Evolutionary conservation across 371 early-diverging fungal genomes (phyloP).

Genomic region (Phascolomyces articulosus): DNA sequence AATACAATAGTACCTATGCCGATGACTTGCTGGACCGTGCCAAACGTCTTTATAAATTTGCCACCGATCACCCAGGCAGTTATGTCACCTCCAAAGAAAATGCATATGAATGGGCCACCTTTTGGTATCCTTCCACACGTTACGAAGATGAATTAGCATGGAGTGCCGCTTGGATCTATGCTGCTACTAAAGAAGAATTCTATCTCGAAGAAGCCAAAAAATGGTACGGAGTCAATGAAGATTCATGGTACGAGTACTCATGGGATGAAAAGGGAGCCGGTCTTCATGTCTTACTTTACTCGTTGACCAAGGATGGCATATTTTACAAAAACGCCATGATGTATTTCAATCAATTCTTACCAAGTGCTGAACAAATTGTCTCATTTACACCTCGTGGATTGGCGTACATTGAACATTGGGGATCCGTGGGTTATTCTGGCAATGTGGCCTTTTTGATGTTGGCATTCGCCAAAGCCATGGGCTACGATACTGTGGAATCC

Average conservation of each 20-base stretch:
- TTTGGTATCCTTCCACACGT: slow-evolving; percentile 59
- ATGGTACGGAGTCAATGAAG: slow-evolving; percentile 31
- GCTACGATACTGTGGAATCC: slow-evolving; percentile 30
- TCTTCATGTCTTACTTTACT: slow-evolving; percentile 48
- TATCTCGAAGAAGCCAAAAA: slow-evolving; percentile 48
- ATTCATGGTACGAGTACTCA: slow-evolving; percentile 53
- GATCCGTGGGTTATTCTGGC: slow-evolving; percentile 57
- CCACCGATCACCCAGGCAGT: slow-evolving; percentile 46
- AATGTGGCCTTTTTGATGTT: slow-evolving; percentile 56
- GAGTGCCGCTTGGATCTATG: slow-evolving; percentile 56
- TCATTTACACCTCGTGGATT: slow-evolving; percentile 61
- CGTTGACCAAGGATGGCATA: slow-evolving; percentile 41
- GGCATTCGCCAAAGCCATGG: slow-evolving; percentile 51
- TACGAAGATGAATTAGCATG: slow-evolving; percentile 57
- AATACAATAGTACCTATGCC: slow-evolving; percentile 48
- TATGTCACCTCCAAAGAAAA: slow-evolving; percentile 49
- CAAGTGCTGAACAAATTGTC: slow-evolving; percentile 43
- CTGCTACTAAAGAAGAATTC: slow-evolving; percentile 44
- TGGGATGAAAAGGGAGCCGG: slow-evolving; percentile 62
- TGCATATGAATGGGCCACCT: slow-evolving; percentile 51
- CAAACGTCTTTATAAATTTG: slow-evolving; percentile 51
- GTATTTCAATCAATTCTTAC: slow-evolving; percentile 54
- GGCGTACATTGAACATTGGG: slow-evolving; percentile 59
- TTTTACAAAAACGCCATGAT: slow-evolving; percentile 53
- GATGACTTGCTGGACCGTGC: slow-evolving; percentile 47